phyloP scores from a whole-genome alignment of 345 rosid species.

The Eucalyptus cloeziana region DNA sequence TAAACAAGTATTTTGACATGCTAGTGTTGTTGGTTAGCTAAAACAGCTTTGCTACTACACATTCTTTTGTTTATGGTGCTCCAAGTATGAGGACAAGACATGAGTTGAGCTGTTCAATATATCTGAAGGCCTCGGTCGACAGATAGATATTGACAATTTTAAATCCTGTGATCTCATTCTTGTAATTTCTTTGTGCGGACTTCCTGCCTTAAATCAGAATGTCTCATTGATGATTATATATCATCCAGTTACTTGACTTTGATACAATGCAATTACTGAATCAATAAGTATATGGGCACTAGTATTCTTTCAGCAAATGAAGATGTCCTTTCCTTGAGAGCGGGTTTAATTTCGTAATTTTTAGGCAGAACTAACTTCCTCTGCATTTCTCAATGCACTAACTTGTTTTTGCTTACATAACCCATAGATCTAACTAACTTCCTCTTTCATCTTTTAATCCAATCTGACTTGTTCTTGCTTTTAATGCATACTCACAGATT shows the following conservation, averaged over 20 bases:
- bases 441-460: neutral
- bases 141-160: neutral
- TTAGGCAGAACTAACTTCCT: neutral
- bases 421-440: neutral
- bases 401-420: neutral
- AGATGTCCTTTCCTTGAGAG: neutral
- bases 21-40: neutral
- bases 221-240: neutral
- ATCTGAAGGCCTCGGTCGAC: neutral
- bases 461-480: neutral
- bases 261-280: neutral
- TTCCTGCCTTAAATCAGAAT: neutral
- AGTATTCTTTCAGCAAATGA: neutral
- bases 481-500: conserved; percentile 7
- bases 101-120: neutral
- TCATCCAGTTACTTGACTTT: neutral
- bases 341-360: neutral
- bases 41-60: neutral
- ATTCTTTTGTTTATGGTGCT: neutral
- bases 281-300: neutral
- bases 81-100: neutral
- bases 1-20: neutral
- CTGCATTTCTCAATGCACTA: neutral
- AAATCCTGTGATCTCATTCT: neutral
- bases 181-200: neutral